Conservation (phyloP, 1,284 basidiomycete species). For the Rhodotorula sp. region DNA sequence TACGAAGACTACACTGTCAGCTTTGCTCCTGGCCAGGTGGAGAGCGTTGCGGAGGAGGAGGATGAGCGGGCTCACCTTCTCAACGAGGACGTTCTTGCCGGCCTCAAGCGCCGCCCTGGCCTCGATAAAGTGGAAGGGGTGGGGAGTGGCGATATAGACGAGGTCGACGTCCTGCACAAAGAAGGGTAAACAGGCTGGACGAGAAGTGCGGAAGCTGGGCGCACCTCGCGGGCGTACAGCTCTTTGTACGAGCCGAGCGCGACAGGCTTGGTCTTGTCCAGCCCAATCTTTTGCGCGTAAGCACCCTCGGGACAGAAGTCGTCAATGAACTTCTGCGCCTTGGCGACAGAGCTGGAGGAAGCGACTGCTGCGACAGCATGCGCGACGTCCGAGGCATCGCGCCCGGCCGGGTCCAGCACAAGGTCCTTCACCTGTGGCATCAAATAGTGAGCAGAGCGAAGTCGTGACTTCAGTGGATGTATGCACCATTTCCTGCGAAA, state of each 20-base stretch:
- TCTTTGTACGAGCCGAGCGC: conserved; percentile 6
- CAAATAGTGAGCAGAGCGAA: neutral
- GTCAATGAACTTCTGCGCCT: neutral
- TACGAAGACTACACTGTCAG: neutral
- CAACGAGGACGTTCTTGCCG: conserved; percentile 3
- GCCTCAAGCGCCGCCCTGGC: neutral
- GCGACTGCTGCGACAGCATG: neutral
- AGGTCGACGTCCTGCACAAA: neutral
- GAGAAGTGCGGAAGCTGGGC: too few species aligned
- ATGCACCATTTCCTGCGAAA: neutral
- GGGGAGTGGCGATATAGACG: neutral
- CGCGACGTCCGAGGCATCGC: neutral
- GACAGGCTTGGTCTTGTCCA: conserved; percentile 2
- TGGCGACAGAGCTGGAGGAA: neutral
- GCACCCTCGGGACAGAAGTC: neutral
- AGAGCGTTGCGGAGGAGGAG: neutral
- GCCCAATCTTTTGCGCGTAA: neutral
- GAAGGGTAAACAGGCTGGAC: too few species aligned
- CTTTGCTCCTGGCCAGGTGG: neutral
- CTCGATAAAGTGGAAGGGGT: neutral
- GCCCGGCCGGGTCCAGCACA: neutral
- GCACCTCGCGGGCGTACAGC: neutral
- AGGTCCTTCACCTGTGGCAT: neutral
- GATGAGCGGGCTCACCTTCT: neutral
- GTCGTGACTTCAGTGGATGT: too few species aligned